These are phyloP conservation scores for Zygoascus flipseniorum DNA, from an alignment of 805 yeast genomes.

Conservation along the genomic window DNA sequence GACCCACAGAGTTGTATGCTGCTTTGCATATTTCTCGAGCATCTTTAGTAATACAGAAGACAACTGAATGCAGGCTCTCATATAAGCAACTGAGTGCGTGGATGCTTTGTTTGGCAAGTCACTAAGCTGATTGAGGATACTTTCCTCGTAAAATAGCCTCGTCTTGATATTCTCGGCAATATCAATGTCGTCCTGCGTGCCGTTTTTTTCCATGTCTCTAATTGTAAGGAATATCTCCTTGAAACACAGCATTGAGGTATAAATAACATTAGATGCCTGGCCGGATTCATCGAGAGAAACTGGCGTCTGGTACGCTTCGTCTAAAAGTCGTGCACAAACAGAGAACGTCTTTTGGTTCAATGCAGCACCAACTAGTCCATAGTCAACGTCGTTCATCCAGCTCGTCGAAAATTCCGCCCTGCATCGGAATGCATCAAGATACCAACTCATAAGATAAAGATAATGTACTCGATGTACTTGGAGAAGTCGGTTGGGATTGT, in stretches of 20 bases:
- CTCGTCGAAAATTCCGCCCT: slow-evolving; percentile 8
- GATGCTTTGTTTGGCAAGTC: slow-evolving; percentile 55
- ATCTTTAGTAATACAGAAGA: slow-evolving; percentile 58
- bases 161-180: slow-evolving; percentile 53
- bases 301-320: slow-evolving; percentile 34
- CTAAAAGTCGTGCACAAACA: slow-evolving; percentile 32
- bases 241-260: slow-evolving; percentile 62
- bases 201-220: slow-evolving; percentile 33
- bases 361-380: slow-evolving; percentile 31
- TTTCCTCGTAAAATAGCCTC: slow-evolving; percentile 61
- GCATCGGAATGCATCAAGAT: slow-evolving; percentile 53
- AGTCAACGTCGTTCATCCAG: slow-evolving; percentile 18
- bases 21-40: slow-evolving; percentile 56
- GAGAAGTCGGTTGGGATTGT: slow-evolving; percentile 27
- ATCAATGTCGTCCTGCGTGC: slow-evolving; percentile 40
- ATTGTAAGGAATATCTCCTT: slow-evolving; percentile 47
- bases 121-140: slow-evolving; percentile 46
- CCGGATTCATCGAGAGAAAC: slow-evolving; percentile 19
- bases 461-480: slow-evolving; percentile 35
- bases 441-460: slow-evolving; percentile 64
- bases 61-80: slow-evolving; percentile 53
- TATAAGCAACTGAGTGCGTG: slow-evolving; percentile 54
- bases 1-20: slow-evolving; percentile 43
- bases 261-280: slow-evolving; percentile 40
- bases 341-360: slow-evolving; percentile 51